A percentile compares a stretch with the other conserved stretches of the same genome.
phyloP scores from a whole-genome alignment of 2,329 filamentous ascomycete genomes.

The Fusarium transvaalense region DNA sequence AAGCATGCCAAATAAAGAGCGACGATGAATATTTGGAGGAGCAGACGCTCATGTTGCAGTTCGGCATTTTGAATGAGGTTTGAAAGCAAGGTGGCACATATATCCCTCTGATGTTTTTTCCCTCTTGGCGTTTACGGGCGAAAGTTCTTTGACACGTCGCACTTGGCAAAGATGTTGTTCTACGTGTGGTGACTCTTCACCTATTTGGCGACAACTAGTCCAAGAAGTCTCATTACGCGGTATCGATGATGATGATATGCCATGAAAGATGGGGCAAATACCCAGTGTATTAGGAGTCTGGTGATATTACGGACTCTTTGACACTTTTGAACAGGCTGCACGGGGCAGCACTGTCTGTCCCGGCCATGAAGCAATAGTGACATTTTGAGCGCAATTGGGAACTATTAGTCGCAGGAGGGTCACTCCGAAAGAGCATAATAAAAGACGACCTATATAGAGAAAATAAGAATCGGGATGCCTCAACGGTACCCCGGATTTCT shows the following conservation, averaged over 20 bases:
- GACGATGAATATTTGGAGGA: constrained; percentile 35
- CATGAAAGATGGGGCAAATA: constrained; percentile 40
- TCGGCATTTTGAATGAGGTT: constrained; percentile 44
- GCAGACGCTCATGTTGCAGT: constrained; percentile 35
- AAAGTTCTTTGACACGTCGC: constrained; percentile 42
- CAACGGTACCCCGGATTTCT: constrained; percentile 4
- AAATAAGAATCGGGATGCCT: constrained; percentile 36
- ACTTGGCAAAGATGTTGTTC: constrained; percentile 39
- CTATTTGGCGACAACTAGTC: constrained; percentile 21
- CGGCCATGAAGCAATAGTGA: constrained; percentile 26
- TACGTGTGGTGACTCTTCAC: constrained; percentile 13
- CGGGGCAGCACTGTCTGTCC: constrained; percentile 14
- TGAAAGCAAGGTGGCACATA: constrained; percentile 46
- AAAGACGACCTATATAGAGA: constrained; percentile 42
- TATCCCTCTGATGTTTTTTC: constrained; percentile 47
- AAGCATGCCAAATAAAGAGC: constrained; percentile 71
- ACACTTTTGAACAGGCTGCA: constrained; percentile 25
- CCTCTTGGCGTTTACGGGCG: constrained; percentile 48
- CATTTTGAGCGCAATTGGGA: constrained; percentile 38
- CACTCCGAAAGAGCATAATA: constrained; percentile 28
- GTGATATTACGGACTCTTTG: constrained; percentile 21
- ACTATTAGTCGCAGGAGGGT: constrained; percentile 30
- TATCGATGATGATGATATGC: constrained; percentile 46
- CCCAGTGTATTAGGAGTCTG: constrained; percentile 31
- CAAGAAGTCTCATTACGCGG: constrained; percentile 20